Evolutionary conservation across 2,329 filamentous ascomycete genomes (phyloP), one percentile per base, ranked within the genome.

Genomic region (Fusarium haematococcum): DNA sequence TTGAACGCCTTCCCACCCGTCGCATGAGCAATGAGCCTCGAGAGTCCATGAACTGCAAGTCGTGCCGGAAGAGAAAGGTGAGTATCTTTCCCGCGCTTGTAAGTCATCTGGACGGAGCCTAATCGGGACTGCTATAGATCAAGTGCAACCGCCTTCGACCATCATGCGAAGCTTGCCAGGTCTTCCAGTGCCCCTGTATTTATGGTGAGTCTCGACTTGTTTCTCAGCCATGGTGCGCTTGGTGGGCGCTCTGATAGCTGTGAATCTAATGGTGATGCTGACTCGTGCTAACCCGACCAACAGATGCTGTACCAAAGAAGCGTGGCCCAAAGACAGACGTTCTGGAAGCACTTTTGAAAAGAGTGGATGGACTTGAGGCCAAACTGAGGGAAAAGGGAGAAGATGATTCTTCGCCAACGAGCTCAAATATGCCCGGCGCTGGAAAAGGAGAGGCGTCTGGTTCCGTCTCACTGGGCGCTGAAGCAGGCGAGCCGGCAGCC

Each of bases 11-110:
- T 75, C 92, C 93, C 30, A 88, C 91, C 64, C 91, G 92, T 73
- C 91, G 93, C 48, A 86, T 91, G 83, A 91, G 88, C 83, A 92
- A 90, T 78, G 93, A 97, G 82, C 94, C 93, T 45, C 91, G 93
- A 79, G 95, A 97, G 86, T 94, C 93, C 37, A 97, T 97, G 95
- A 97, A 97, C 83, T 97, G 95, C 90, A 97, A 97, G 84, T 97
- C 94, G 66, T 97, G 95, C 86, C 91, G 95, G 77, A 97, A 97
- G 84, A 89, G 95, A 85, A 97, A 97, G 92, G 94, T 96, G 54
- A 75, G 68, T 43, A 32, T 64, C 69, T 56, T 64, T 74, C 69
- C 50, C 61, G 70, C 63, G 63, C 67, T 33, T 20, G 59, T 23
- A 18, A n/a, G 37, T 18, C 52, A 10, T 23, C 50, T 70, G 16